phyloP scores from a whole-genome alignment of 768 basidiomycete species.

The Hortiboletus flavorubellus region DNA sequence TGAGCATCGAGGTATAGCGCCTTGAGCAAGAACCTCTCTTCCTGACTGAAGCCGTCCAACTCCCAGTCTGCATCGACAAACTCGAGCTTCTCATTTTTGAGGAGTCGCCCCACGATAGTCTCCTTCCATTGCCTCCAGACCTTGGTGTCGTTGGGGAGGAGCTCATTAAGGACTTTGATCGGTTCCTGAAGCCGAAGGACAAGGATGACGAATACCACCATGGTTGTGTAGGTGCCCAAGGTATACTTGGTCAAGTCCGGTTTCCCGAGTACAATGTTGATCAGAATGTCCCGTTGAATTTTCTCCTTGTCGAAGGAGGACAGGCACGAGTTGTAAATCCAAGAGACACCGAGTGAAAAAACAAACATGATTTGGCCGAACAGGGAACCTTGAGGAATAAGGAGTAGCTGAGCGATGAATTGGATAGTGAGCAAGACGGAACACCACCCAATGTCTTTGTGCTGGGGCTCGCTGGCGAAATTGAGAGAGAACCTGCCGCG shows the following conservation, averaged over 20 bases:
- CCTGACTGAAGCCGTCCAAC: slow-evolving; percentile 5
- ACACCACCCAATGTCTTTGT: slow-evolving; percentile 28
- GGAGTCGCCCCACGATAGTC: slow-evolving; percentile 15
- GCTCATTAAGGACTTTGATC: too few relatives aligned
- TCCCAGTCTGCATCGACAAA: slow-evolving; percentile 25
- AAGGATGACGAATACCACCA: slow-evolving; percentile 1
- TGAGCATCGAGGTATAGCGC: slow-evolving; percentile 24
- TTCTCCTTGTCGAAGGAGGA: slow-evolving; percentile 37
- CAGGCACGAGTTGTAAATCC: slow-evolving; percentile 35
- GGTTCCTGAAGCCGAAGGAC: too few relatives aligned
- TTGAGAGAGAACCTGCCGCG: slow-evolving; percentile 25
- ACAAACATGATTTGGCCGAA: too few relatives aligned
- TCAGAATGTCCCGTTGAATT: slow-evolving; percentile 24
- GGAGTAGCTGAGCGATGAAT: too few relatives aligned
- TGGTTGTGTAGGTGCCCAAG: slow-evolving; percentile 26
- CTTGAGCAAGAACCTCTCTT: slow-evolving; percentile 21
- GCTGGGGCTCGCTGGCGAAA: slow-evolving; percentile 17
- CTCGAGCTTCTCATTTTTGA: slow-evolving; percentile 19
- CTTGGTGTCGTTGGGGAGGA: too few relatives aligned
- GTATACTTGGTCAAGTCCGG: slow-evolving; percentile 25
- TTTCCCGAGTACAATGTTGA: slow-evolving; percentile 20
- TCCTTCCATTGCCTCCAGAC: slow-evolving; percentile 21
- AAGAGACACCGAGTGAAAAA: slow-evolving; percentile 16
- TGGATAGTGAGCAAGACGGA: slow-evolving; percentile 27
- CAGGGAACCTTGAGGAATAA: too few relatives aligned